Evolutionary conservation across 768 basidiomycete genomes (phyloP).

Genomic region (Pulveroboletus ravenelii): DNA sequence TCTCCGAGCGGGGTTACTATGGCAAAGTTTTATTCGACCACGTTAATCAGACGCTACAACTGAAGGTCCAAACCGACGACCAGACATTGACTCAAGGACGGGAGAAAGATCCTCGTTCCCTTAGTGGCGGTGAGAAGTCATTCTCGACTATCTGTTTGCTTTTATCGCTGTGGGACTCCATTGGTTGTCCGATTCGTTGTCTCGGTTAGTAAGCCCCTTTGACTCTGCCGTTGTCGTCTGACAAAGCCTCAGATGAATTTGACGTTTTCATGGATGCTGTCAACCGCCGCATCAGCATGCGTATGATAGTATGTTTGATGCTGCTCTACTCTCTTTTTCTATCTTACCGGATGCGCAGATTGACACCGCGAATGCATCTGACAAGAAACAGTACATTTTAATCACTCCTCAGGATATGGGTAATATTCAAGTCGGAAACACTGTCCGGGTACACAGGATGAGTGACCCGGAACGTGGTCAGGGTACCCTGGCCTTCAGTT

Average conservation of each 20-base stretch:
- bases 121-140: slow-evolving; percentile 94
- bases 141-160: slow-evolving; percentile 94
- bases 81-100: slow-evolving; percentile 58
- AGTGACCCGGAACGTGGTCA: slow-evolving; percentile 72
- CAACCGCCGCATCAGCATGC: slow-evolving; percentile 89
- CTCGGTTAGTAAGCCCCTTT: slow-evolving; percentile 49
- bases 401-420: slow-evolving; percentile 96
- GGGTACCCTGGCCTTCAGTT: slow-evolving; percentile 36
- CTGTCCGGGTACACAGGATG: slow-evolving; percentile 76
- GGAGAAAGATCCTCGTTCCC: slow-evolving; percentile 80
- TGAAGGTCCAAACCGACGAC: slow-evolving; percentile 85
- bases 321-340: neutral
- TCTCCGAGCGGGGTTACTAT: slow-evolving; percentile 82
- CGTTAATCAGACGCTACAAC: slow-evolving; percentile 49
- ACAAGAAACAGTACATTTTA: slow-evolving; percentile 89
- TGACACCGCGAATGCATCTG: slow-evolving; percentile 81
- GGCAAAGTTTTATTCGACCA: slow-evolving; percentile 91
- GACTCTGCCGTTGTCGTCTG: slow-evolving; percentile 1
- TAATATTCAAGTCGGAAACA: slow-evolving; percentile 59
- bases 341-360: slow-evolving; percentile 45
- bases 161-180: slow-evolving; percentile 93
- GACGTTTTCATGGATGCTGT: slow-evolving; percentile 98
- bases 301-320: slow-evolving; percentile 71
- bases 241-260: slow-evolving; percentile 70
- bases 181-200: slow-evolving; percentile 90